A percentile compares a stretch with the other conserved stretches of the same genome.
These are phyloP conservation scores for Pistacia vera DNA, from an alignment of 345 rosid species.

Conservation along the genomic window DNA sequence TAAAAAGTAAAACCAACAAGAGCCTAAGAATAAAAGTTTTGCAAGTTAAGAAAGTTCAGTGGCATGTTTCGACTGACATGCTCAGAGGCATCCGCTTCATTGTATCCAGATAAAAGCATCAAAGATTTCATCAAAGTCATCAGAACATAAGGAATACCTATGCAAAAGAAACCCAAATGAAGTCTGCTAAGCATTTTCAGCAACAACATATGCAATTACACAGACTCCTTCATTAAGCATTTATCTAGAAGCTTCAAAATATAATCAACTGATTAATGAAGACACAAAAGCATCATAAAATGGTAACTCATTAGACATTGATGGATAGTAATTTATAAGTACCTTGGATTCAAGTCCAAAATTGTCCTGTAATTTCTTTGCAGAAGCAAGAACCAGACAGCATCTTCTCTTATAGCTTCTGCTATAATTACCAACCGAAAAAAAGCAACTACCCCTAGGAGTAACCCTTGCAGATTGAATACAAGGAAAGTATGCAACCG, in stretches of 20 bases:
- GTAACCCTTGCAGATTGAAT: slow-evolving; percentile 17
- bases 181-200: background rate
- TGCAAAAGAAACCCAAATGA: background rate
- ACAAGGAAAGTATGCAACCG: slow-evolving; percentile 1
- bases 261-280: background rate
- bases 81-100: background rate
- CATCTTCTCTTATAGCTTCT: slow-evolving; percentile 16
- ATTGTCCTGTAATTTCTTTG: slow-evolving; percentile 8
- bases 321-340: background rate
- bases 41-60: background rate
- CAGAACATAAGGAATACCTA: background rate
- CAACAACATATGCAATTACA: background rate
- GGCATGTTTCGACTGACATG: background rate
- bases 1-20: background rate
- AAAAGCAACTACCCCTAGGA: slow-evolving; percentile 1
- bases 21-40: background rate
- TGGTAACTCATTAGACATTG: background rate
- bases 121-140: background rate
- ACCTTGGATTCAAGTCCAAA: slow-evolving; percentile 25
- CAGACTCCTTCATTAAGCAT: background rate
- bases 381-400: slow-evolving; percentile 23
- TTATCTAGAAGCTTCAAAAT: background rate
- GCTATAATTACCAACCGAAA: background rate
- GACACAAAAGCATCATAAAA: background rate
- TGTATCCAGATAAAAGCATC: background rate